These are phyloP conservation scores for Pseudognaphalium luteoalbum DNA, from an alignment of 129 eudicot genomes.

Conservation along the genomic window DNA sequence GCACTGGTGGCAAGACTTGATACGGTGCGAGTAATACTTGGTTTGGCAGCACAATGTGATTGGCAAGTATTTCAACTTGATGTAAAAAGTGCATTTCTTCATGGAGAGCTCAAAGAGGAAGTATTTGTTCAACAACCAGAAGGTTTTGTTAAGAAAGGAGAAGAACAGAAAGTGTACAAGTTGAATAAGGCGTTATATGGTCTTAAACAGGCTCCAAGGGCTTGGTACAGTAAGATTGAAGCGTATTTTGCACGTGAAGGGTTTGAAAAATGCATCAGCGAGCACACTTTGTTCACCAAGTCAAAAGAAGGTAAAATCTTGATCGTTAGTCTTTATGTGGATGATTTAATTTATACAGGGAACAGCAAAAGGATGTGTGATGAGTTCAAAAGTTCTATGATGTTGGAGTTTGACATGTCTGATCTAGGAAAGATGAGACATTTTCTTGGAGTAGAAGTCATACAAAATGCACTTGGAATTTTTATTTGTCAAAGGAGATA, in stretches of 20 bases:
- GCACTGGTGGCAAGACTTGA: neutral
- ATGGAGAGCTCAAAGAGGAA: neutral
- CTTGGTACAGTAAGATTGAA: constrained; percentile 1
- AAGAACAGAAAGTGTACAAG: neutral
- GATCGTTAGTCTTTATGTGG: neutral
- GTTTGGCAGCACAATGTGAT: neutral
- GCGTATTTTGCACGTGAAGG: neutral
- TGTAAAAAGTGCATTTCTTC: neutral
- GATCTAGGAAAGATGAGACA: too few relatives aligned
- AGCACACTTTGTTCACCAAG: constrained; percentile 4
- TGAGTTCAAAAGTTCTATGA: too few relatives aligned
- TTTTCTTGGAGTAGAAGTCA: too few relatives aligned
- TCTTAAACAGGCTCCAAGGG: neutral
- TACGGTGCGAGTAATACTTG: neutral
- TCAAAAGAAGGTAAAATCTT: neutral
- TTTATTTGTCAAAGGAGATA: too few relatives aligned
- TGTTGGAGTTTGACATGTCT: too few relatives aligned
- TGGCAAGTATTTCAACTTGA: neutral
- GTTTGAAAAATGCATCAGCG: neutral
- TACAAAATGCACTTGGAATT: too few relatives aligned
- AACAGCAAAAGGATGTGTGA: neutral
- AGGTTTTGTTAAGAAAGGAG: neutral
- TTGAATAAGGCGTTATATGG: neutral
- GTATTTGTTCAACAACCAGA: neutral
- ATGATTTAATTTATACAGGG: neutral